A percentile compares a stretch with the other conserved stretches of the same genome.
These are phyloP conservation scores for Colletotrichum kahawae DNA, from an alignment of 2,329 filamentous ascomycete genomes.

Conservation along the genomic window DNA sequence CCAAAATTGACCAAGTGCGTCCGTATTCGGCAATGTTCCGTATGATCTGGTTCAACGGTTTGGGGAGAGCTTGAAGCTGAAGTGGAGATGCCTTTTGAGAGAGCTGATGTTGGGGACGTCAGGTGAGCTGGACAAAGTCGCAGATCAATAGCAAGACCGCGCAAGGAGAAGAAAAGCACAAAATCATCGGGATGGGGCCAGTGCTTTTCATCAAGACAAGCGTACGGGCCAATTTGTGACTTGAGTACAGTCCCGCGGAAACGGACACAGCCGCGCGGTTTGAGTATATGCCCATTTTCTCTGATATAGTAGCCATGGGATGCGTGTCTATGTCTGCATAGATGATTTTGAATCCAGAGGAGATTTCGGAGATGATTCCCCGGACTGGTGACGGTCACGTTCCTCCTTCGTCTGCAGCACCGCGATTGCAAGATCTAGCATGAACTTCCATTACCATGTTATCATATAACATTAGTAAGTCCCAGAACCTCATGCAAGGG, in stretches of 20 bases:
- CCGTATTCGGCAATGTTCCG: neutral
- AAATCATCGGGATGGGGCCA: neutral
- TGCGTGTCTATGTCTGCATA: neutral
- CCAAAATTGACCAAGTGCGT: neutral
- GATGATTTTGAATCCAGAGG: neutral
- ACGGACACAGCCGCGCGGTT: neutral
- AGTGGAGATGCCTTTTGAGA: neutral
- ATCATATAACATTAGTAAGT: neutral
- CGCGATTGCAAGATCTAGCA: neutral
- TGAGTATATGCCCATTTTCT: neutral
- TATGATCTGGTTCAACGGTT: neutral
- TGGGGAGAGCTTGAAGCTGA: neutral
- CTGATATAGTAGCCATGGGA: neutral
- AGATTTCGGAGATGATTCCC: neutral
- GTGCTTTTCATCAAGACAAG: neutral
- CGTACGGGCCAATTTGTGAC: neutral
- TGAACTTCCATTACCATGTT: neutral
- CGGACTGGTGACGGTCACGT: neutral
- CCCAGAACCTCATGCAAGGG: neutral
- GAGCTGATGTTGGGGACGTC: neutral
- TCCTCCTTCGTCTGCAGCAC: neutral
- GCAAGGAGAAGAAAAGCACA: neutral
- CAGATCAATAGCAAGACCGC: neutral
- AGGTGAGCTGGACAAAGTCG: neutral
- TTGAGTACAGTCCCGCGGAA: neutral